phyloP scores from a whole-genome alignment of 2,329 filamentous ascomycete genomes.

The Beauveria australis region DNA sequence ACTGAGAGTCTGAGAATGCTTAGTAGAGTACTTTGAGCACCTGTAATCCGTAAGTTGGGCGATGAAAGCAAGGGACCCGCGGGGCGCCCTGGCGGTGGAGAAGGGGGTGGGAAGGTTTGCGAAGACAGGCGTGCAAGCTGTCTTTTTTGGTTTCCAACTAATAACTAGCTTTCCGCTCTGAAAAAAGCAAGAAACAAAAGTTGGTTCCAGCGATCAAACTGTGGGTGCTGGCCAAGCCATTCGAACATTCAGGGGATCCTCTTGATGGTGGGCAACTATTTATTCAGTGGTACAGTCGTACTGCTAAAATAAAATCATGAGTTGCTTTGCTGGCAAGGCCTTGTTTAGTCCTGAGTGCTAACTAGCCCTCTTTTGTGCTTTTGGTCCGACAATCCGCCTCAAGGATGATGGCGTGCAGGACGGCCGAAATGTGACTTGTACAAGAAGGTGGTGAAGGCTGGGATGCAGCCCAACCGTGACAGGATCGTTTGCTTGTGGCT shows the following conservation, averaged over 20 bases:
- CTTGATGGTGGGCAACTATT: neutral
- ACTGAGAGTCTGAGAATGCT: too few species aligned
- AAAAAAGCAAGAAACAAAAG: slow-evolving; percentile 1
- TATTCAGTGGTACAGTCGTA: neutral
- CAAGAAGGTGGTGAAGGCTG: too few species aligned
- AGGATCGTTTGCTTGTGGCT: too few species aligned
- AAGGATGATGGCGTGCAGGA: too few species aligned
- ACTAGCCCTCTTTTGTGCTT: neutral
- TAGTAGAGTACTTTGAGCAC: neutral
- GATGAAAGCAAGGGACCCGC: neutral
- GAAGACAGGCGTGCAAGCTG: neutral
- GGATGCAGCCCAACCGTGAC: too few species aligned
- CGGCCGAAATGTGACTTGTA: too few species aligned
- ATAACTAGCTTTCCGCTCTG: neutral
- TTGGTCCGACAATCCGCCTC: too few species aligned
- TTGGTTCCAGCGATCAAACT: slow-evolving; percentile 1
- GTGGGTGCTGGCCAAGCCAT: neutral
- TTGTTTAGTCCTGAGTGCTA: neutral
- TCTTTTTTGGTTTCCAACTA: neutral
- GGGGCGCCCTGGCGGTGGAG: neutral
- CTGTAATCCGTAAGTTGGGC: neutral
- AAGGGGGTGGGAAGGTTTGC: neutral
- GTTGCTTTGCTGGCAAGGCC: neutral
- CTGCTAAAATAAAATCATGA: neutral
- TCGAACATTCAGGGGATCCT: slow-evolving; percentile 1